Conservation (phyloP, 2,329 filamentous ascomycete genomes). For the Arthrobotrys iridis region DNA sequence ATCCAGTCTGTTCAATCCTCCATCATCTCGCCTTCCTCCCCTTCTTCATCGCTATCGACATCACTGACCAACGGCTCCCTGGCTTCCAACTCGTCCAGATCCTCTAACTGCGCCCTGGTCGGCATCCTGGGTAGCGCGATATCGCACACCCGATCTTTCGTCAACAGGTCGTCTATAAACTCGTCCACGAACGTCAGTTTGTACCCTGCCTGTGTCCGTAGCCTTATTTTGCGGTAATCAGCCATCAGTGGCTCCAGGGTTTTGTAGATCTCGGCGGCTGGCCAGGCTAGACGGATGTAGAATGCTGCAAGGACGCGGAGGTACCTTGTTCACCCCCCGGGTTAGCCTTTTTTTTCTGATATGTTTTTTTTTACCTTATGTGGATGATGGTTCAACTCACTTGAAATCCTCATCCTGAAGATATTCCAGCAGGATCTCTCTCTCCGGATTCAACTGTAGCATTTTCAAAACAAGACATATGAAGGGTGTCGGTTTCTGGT, state of each 20-base stretch:
- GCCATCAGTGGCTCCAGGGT: constrained; percentile 83
- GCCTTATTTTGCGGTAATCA: constrained; percentile 83
- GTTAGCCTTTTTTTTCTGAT: no score
- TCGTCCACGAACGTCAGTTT: constrained; percentile 84
- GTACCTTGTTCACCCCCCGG: no score
- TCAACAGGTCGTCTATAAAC: constrained; percentile 90
- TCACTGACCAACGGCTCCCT: constrained; percentile 78
- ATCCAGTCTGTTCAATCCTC: neutral
- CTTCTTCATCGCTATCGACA: constrained; percentile 75
- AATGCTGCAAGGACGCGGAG: constrained; percentile 88
- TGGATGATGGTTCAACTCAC: constrained; percentile 59
- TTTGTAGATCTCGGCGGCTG: constrained; percentile 80
- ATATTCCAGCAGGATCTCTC: constrained; percentile 82
- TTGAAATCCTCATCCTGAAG: constrained; percentile 81
- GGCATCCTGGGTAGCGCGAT: constrained; percentile 94
- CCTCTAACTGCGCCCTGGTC: constrained; percentile 81
- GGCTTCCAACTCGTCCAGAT: constrained; percentile 86
- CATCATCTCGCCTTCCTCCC: constrained; percentile 62
- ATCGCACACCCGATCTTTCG: constrained; percentile 87
- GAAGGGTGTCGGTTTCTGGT: constrained; percentile 90
- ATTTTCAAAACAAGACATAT: constrained; percentile 95
- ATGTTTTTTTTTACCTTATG: no score
- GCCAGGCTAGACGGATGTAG: constrained; percentile 88
- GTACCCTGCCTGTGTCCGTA: constrained; percentile 78
- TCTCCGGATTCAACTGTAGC: constrained; percentile 82